phyloP scores from a whole-genome alignment of 1,284 basidiomycete genomes.

The Wallemia ichthyophaga region DNA sequence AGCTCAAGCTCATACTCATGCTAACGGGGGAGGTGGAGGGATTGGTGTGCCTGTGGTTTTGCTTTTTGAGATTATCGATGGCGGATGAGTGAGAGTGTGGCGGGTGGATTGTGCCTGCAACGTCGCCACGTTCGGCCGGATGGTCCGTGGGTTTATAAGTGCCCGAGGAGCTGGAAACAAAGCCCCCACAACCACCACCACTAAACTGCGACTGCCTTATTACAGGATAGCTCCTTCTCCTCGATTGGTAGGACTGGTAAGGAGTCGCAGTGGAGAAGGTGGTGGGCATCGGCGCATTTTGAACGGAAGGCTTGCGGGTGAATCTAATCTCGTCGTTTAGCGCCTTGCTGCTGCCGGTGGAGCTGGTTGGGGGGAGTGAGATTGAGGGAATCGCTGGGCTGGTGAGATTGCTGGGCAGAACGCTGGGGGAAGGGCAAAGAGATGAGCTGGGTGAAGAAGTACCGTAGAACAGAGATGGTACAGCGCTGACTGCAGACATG shows the following conservation, averaged over 20 bases:
- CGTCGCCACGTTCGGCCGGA: not conserved
- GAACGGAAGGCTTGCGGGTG: not conserved
- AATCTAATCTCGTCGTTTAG: not conserved
- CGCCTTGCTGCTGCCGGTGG: not conserved
- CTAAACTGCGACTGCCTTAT: not conserved
- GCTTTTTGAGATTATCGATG: not conserved
- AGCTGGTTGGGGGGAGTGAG: not conserved
- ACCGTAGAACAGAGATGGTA: not conserved
- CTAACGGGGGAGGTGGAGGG: not conserved
- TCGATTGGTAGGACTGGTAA: not conserved
- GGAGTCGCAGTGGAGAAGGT: not conserved
- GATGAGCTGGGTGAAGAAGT: not conserved
- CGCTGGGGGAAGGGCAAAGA: not conserved
- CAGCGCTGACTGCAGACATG: not conserved
- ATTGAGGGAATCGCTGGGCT: not conserved
- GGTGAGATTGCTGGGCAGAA: not conserved
- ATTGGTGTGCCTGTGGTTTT: not conserved
- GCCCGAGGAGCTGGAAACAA: too few relatives aligned
- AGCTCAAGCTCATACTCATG: not conserved
- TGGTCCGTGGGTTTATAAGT: not conserved
- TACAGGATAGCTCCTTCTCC: not conserved
- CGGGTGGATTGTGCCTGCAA: not conserved
- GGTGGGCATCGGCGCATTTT: not conserved
- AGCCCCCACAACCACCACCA: not conserved
- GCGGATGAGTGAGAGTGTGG: not conserved